Evolutionary conservation across 2,329 filamentous ascomycete species (phyloP), one percentile per base, ranked within the genome.

Genomic region (Neofusicoccum sp.): DNA sequence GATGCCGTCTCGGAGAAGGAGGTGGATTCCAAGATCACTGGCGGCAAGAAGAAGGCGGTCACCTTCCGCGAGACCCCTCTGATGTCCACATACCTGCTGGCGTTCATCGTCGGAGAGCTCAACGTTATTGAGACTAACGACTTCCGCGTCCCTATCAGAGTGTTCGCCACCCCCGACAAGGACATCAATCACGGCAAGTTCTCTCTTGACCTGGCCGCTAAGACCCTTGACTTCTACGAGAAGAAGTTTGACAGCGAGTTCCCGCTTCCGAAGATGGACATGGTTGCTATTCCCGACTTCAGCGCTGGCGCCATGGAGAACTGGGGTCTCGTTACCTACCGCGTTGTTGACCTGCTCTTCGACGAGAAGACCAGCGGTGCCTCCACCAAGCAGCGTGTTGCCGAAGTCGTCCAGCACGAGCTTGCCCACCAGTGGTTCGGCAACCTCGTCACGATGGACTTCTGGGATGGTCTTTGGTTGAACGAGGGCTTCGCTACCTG

Each of bases 361-460:
- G 94, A 98, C 71, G 92, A 97, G 78, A 95, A 96, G 83, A 90
- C 87, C 3, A 95, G 91, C 71, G 91, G 93, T 72, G 93, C 94
- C 22, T 89, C 90, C 41, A 92, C 89, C 65, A 97, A 96, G 81
- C 91, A 97, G 80, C 89, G 93, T 43, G 91, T 98, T 61, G 94
- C 94, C 59, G 94, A 97, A 77, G 92, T 95, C 44, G 94, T 98
- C 33, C 93, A 97, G 83, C 94, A 98, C 80, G 94, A 98, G 77
- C 83, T 98, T 74, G 94, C 94, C 44, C 94, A 98, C 79, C 94
- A 97, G 78, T 98, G 94, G 94, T 98, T 98, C 73, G 94, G 94
- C 66, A 97, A 98, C 80, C 81, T 97, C 60, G 94, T 97, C 33
- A 97, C 94, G 60, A 97, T 97, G 93, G 93, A 97, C 77, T 97